phyloP scores from a whole-genome alignment of 192 early-diverging fungal species.

The Coemansia sp. region DNA sequence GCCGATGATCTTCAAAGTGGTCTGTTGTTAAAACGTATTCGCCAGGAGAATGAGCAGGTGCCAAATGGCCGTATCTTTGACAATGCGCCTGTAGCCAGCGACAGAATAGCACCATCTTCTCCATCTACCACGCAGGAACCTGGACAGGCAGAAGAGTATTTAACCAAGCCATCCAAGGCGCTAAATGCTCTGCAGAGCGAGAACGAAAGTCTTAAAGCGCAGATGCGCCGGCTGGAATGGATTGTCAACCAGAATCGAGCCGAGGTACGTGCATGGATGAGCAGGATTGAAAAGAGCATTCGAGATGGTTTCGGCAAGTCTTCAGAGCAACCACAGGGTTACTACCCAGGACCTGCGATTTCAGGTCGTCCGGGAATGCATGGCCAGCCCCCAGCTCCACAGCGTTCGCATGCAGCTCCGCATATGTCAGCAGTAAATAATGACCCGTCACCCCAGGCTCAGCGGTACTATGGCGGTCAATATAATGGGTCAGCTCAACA shows the following conservation, averaged over 20 bases:
- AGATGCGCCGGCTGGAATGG: conserved; percentile 36
- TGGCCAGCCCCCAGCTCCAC: not conserved
- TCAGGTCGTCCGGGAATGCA: not conserved
- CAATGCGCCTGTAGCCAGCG: not conserved
- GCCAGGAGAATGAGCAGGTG: not conserved
- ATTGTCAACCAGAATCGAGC: conserved; percentile 32
- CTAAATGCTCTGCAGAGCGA: conserved; percentile 37
- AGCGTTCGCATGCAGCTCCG: not conserved
- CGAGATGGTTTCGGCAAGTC: conserved; percentile 1
- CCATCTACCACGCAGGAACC: not conserved
- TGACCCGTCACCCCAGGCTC: conserved; percentile 1
- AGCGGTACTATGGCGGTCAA: conserved; percentile 1
- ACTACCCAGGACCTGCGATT: not conserved
- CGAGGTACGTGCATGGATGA: conserved; percentile 44
- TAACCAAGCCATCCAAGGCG: not conserved
- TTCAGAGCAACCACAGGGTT: not conserved
- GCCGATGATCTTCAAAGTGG: not conserved
- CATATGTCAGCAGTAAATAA: not conserved
- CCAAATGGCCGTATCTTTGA: conserved; percentile 6
- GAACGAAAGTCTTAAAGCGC: conserved; percentile 36
- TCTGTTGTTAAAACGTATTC: not conserved
- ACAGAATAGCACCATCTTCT: not conserved
- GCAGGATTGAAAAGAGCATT: conserved; percentile 29
- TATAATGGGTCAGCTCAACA: not conserved
- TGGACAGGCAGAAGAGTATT: not conserved